Conservation (phyloP, 768 basidiomycete species). For the Lactarius trivialis region DNA sequence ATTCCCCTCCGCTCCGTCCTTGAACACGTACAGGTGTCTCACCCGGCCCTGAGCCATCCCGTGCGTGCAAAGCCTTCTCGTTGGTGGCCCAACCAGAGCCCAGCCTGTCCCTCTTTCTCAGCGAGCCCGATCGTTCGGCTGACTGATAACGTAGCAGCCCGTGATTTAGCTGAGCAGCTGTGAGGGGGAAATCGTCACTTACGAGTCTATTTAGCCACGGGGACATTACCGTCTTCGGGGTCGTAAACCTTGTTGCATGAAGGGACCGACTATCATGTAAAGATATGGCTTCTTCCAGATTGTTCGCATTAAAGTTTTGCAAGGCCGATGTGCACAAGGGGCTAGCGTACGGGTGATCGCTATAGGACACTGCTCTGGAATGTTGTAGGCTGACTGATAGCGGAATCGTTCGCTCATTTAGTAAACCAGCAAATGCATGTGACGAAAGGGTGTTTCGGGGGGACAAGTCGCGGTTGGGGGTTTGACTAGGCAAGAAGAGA, state of each 20-base stretch:
- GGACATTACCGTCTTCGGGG: background rate
- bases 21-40: constrained; percentile 5
- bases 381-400: background rate
- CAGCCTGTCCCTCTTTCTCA: background rate
- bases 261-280: background rate
- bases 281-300: background rate
- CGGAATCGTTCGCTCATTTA: background rate
- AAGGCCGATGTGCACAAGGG: background rate
- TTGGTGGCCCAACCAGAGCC: background rate
- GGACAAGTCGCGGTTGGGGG: constrained; percentile 2
- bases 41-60: background rate
- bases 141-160: background rate
- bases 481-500: constrained; percentile 15
- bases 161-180: background rate
- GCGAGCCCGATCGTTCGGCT: background rate
- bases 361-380: background rate
- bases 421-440: background rate
- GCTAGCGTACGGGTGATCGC: background rate
- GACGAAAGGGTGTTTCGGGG: background rate
- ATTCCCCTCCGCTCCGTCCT: background rate
- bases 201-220: background rate
- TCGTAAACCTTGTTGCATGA: background rate
- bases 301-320: background rate
- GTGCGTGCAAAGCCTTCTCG: background rate
- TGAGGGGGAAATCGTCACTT: background rate